Percentiles rank a stretch among this genome's conserved stretches.
Evolutionary conservation across 805 yeast genomes (phyloP).

Genomic region (Kodamaea lidongshanica): DNA sequence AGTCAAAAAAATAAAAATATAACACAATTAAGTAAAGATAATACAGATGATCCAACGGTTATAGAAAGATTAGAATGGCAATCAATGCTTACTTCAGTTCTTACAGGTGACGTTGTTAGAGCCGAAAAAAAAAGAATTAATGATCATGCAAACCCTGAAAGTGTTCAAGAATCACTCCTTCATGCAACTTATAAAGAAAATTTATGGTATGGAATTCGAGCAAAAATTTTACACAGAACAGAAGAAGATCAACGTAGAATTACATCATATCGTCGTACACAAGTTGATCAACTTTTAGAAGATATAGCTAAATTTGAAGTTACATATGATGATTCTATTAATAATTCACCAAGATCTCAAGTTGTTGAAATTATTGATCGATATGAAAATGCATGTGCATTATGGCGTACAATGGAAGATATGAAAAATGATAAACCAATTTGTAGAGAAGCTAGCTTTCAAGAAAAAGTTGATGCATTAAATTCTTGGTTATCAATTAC

Average conservation of each 20-base stretch:
- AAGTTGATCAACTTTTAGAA: slow-evolving; percentile 67
- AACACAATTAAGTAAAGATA: slow-evolving; percentile 33
- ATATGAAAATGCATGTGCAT: slow-evolving; percentile 60
- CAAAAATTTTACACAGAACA: slow-evolving; percentile 74
- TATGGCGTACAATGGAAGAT: slow-evolving; percentile 75
- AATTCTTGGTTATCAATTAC: slow-evolving; percentile 80
- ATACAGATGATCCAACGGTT: slow-evolving; percentile 42
- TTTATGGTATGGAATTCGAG: slow-evolving; percentile 81
- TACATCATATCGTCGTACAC: slow-evolving; percentile 59
- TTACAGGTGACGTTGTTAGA: slow-evolving; percentile 90
- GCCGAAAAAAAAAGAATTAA: slow-evolving; percentile 80
- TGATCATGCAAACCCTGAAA: slow-evolving; percentile 36
- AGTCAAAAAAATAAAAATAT: slow-evolving; percentile 18
- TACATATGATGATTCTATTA: slow-evolving; percentile 30
- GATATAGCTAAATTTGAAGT: slow-evolving; percentile 62
- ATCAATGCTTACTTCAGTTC: slow-evolving; percentile 79
- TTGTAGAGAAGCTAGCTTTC: slow-evolving; percentile 59
- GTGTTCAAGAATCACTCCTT: slow-evolving; percentile 41
- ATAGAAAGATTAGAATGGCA: slow-evolving; percentile 93
- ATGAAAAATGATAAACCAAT: slow-evolving; percentile 76
- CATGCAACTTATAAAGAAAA: slow-evolving; percentile 59
- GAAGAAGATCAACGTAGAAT: slow-evolving; percentile 72
- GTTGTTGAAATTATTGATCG: slow-evolving; percentile 53
- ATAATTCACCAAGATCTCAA: slow-evolving; percentile 33
- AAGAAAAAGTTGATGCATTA: slow-evolving; percentile 63